Percentiles rank a stretch among this genome's conserved stretches.
Evolutionary conservation across 2,329 filamentous ascomycete species (phyloP).

Genomic region (Lecanicillium sp.): DNA sequence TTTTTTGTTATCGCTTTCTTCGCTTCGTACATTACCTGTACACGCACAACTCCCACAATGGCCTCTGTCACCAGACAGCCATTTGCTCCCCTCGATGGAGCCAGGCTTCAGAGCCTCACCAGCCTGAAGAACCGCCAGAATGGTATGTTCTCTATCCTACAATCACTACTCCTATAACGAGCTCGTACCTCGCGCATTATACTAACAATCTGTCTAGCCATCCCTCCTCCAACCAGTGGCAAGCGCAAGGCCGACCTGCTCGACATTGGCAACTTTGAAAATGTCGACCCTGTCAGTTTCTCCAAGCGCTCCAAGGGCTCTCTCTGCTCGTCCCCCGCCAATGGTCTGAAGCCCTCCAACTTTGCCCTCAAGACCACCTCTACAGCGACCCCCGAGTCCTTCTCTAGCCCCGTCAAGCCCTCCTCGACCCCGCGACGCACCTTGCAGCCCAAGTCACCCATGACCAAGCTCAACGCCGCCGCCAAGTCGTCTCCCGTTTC

Average conservation of each 20-base stretch:
- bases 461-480: constrained; percentile 34
- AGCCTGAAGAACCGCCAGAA: constrained; percentile 74
- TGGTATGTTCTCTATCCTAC: constrained; percentile 37
- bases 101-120: constrained; percentile 62
- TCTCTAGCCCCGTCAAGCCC: constrained; percentile 22
- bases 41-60: constrained; percentile 29
- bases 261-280: constrained; percentile 48
- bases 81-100: constrained; percentile 63
- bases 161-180: neutral
- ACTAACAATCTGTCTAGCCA: constrained; percentile 24
- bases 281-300: constrained; percentile 49
- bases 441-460: constrained; percentile 45
- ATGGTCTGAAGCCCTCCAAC: constrained; percentile 39
- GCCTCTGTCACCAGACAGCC: constrained; percentile 57
- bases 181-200: neutral
- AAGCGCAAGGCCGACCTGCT: constrained; percentile 53
- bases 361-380: constrained; percentile 34
- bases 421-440: constrained; percentile 30
- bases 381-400: constrained; percentile 18
- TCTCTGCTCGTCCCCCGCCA: constrained; percentile 28
- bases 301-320: constrained; percentile 51
- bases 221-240: constrained; percentile 28
- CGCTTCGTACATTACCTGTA: neutral
- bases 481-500: constrained; percentile 46
- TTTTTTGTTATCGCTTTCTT: neutral